Evolutionary conservation across 345 rosid species (phyloP).

Genomic region (Brassica nigra): DNA sequence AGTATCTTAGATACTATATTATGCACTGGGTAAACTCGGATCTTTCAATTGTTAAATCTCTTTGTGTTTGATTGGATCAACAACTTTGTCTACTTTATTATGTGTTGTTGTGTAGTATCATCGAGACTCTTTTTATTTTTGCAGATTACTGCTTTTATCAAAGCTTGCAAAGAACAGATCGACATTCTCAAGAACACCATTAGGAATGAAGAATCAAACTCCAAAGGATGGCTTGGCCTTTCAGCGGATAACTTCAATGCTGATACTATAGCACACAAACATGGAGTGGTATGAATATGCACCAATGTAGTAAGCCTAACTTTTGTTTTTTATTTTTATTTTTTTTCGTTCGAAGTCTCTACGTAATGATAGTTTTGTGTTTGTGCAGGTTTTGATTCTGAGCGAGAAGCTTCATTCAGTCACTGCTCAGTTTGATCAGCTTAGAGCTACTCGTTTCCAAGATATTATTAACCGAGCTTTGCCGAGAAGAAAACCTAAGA

Average conservation of each 20-base stretch:
- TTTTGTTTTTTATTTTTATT: neutral
- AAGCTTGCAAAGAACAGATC: constrained; percentile 86
- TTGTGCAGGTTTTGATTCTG: constrained; percentile 55
- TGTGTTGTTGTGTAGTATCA: constrained; percentile 18
- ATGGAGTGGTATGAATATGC: constrained; percentile 79
- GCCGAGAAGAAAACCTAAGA: constrained; percentile 76
- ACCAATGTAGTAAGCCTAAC: constrained; percentile 23
- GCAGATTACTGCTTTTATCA: constrained; percentile 80
- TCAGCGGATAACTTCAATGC: constrained; percentile 56
- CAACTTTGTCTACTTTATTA: neutral
- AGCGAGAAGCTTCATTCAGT: constrained; percentile 94
- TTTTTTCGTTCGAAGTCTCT: constrained; percentile 8
- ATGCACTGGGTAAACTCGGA: neutral
- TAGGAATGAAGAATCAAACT: constrained; percentile 64
- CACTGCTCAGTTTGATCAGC: constrained; percentile 77
- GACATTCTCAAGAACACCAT: constrained; percentile 75
- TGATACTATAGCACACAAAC: constrained; percentile 88
- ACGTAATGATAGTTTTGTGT: neutral
- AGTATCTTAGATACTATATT: constrained; percentile 7
- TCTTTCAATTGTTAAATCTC: neutral
- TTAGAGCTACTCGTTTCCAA: constrained; percentile 88
- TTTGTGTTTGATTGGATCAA: neutral
- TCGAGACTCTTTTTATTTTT: neutral
- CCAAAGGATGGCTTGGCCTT: constrained; percentile 83
- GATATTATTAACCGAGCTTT: constrained; percentile 73